A percentile compares a stretch with the other conserved stretches of the same genome.
Evolutionary conservation across 139 green algal species (phyloP).

Genomic region (Chlorella sp.): DNA sequence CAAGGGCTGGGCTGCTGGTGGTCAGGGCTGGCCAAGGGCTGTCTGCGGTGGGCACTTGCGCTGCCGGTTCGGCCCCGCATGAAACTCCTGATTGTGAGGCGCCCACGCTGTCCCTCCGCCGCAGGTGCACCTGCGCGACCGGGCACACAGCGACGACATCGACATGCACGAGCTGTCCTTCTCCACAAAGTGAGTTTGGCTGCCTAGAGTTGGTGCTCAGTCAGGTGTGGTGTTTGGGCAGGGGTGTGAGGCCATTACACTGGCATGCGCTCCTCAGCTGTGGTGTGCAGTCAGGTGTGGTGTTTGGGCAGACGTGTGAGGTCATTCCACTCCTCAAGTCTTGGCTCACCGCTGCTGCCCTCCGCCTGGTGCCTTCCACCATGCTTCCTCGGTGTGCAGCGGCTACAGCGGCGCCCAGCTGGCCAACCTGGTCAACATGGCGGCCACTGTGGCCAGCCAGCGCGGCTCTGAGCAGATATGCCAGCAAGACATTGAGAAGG

Average conservation of each 20-base stretch:
- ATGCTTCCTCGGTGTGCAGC: neutral
- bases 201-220: too few relatives aligned
- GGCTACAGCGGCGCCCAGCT: slow-evolving; percentile 64
- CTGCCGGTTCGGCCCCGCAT: too few relatives aligned
- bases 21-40: too few relatives aligned
- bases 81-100: too few relatives aligned
- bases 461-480: slow-evolving; percentile 59
- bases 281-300: neutral
- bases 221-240: neutral
- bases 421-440: slow-evolving; percentile 85
- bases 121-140: slow-evolving; percentile 63
- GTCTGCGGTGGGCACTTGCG: too few relatives aligned
- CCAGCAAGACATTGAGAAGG: slow-evolving; percentile 58
- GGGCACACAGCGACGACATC: slow-evolving; percentile 43
- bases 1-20: too few relatives aligned
- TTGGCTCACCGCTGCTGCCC: too few relatives aligned
- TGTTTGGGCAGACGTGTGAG: neutral
- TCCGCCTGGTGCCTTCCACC: too few relatives aligned
- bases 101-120: neutral
- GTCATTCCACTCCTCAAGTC: too few relatives aligned
- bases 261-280: too few relatives aligned
- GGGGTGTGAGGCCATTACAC: too few relatives aligned
- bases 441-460: slow-evolving; percentile 72
- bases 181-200: slow-evolving; percentile 48
- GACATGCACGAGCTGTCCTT: slow-evolving; percentile 64